Evolutionary conservation across 805 yeast species (phyloP), one percentile per base, ranked within the genome.

Genomic region (Starmerella roubikii): DNA sequence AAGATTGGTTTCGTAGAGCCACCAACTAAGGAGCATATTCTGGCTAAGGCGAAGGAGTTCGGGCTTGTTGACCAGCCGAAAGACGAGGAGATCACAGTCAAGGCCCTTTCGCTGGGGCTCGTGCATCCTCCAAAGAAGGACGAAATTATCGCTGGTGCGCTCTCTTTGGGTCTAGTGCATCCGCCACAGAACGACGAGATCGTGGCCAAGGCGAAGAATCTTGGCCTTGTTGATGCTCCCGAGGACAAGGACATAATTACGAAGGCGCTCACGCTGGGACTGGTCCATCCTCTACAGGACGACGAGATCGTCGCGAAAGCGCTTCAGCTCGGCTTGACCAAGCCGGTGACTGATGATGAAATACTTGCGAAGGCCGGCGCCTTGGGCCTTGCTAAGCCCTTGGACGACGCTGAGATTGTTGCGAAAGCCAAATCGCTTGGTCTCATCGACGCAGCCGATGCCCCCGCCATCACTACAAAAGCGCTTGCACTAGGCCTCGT

Each of bases 1-100:
- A 88, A 83, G 1, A 63, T 79, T 47, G 68, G 72, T 50, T 60
- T 84, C 37, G 91, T 91, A 1, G 57, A 68, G 3, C 60, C 66
- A 1, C 64, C 82, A 70, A 53, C 65, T 8, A 86, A 81, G 4
- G 91, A 80, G 53, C 40, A 41, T 16, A 22, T 46, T 7, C 13
- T 24, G 8, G 34, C 45, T 17, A 51, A 49, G 22, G 60, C 58
- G 49, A 43, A 46, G 11, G 44, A 30, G 3, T 32, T 45, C 2
- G 47, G 54, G 3, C 41, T 57, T 12, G 47, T 48, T 1, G 39
- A 30, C 15, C 45, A 49, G 2, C 38, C 37, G 7, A 34, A 22
- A 2, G 35, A 38, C 3, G 38, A 19, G 3, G 45, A 47, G 10
- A 20, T 47, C 13, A 19, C 19, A 8, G 25, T 30, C 7, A 32